These are phyloP conservation scores for Aspergillus quadrilineatus DNA, from an alignment of 2,329 filamentous ascomycete genomes.

Conservation along the genomic window DNA sequence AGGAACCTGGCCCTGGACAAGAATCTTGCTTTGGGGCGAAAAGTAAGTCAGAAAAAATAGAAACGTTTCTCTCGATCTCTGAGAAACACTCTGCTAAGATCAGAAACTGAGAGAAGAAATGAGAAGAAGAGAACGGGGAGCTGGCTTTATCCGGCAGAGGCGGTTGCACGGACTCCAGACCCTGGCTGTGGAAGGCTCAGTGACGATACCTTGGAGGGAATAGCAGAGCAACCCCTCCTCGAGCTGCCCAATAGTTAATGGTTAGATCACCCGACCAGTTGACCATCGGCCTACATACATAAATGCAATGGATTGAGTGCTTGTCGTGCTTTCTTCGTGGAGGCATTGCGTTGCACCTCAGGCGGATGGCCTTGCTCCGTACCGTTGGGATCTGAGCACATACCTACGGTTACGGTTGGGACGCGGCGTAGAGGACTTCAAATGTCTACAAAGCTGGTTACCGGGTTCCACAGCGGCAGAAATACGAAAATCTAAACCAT, in stretches of 20 bases:
- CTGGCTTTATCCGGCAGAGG: slow-evolving; percentile 2
- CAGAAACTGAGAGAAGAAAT: background rate
- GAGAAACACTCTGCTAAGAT: background rate
- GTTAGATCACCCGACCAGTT: slow-evolving; percentile 10
- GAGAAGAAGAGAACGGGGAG: background rate
- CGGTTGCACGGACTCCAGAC: slow-evolving; percentile 12
- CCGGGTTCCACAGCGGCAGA: background rate
- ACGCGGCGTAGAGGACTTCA: background rate
- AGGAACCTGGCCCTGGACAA: background rate
- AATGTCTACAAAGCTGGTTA: background rate
- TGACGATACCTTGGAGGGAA: slow-evolving; percentile 7
- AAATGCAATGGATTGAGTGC: background rate
- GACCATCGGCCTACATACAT: background rate
- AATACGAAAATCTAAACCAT: background rate
- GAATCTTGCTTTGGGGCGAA: background rate
- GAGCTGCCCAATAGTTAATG: slow-evolving; percentile 4
- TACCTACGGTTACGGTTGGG: background rate
- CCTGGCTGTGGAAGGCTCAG: slow-evolving; percentile 3
- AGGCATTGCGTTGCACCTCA: background rate
- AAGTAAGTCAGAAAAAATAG: background rate
- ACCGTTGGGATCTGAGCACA: background rate
- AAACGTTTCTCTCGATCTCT: background rate
- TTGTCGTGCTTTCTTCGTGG: background rate
- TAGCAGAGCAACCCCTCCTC: slow-evolving; percentile 11
- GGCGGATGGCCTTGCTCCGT: background rate